These are phyloP conservation scores for Prunus yedoensis DNA, from an alignment of 331 rosid genomes.

Conservation along the genomic window DNA sequence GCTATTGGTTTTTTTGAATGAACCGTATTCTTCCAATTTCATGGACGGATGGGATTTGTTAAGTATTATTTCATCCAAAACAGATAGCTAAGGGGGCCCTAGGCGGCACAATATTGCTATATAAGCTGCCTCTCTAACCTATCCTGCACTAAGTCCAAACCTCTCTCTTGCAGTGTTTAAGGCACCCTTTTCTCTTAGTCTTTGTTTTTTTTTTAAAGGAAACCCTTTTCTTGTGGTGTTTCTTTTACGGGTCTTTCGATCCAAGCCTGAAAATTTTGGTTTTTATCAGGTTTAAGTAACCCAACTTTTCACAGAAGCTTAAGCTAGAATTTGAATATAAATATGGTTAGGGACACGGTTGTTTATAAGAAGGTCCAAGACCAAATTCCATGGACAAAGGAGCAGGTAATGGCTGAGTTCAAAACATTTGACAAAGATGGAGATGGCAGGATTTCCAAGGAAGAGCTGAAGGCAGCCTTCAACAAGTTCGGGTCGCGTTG, in stretches of 20 bases:
- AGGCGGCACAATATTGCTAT: no score
- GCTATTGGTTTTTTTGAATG: neutral
- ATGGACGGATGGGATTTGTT: neutral
- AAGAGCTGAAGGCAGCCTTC: constrained; percentile 31
- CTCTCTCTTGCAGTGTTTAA: no score
- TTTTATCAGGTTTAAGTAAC: no score
- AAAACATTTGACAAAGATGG: constrained; percentile 10
- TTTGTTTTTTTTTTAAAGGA: no score
- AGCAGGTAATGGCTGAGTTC: constrained; percentile 14
- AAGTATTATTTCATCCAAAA: neutral
- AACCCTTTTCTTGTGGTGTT: neutral
- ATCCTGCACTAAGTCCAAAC: no score
- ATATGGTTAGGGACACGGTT: constrained; percentile 4
- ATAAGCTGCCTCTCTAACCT: no score
- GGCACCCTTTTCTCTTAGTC: no score
- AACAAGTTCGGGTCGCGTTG: constrained; percentile 21
- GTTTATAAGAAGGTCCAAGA: neutral
- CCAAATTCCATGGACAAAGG: neutral
- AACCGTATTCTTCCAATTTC: neutral
- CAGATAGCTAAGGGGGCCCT: neutral
- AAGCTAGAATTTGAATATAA: neutral
- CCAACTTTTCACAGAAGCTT: neutral
- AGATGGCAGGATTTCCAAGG: constrained; percentile 24
- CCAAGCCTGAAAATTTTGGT: no score
- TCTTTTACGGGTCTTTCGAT: neutral